These are phyloP conservation scores for Lichtheimia hyalospora DNA, from an alignment of 371 early-diverging fungal genomes.

Conservation along the genomic window DNA sequence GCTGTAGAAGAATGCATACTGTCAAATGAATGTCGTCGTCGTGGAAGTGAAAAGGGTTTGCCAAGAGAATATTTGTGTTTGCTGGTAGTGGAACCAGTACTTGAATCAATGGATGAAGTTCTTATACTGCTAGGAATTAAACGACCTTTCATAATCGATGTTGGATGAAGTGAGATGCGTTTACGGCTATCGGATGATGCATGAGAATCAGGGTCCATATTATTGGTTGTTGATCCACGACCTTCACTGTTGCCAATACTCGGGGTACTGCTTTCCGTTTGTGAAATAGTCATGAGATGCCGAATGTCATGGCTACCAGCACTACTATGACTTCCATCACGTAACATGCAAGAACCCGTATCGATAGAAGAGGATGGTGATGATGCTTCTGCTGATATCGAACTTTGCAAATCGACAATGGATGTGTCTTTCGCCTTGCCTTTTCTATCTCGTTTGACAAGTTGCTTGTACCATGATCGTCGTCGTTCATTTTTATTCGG, in stretches of 20 bases:
- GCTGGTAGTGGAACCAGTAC: too few relatives aligned
- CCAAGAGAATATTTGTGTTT: too few relatives aligned
- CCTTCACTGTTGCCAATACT: neutral
- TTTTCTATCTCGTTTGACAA: slow-evolving; percentile 25
- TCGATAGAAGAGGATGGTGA: neutral
- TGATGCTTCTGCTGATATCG: slow-evolving; percentile 1
- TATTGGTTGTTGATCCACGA: neutral
- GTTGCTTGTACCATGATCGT: slow-evolving; percentile 25
- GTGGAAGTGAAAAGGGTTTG: neutral
- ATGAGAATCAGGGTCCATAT: neutral
- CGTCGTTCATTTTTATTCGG: slow-evolving; percentile 7
- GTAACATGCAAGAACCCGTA: slow-evolving; percentile 5
- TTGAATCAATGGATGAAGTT: too few relatives aligned
- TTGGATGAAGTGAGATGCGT: neutral
- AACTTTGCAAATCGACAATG: neutral
- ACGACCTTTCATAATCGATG: neutral
- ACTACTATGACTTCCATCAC: slow-evolving; percentile 9
- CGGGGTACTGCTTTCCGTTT: neutral
- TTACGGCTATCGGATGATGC: neutral
- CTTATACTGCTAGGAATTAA: too few relatives aligned
- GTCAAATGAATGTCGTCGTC: slow-evolving; percentile 19
- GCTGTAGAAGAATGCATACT: slow-evolving; percentile 1
- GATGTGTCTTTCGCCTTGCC: slow-evolving; percentile 10
- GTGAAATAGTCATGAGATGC: neutral
- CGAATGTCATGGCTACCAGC: slow-evolving; percentile 1